Base-by-base conservation (phyloP, 1,284 basidiomycete genomes). In the Pseudomicrostroma phylloplanum region DNA sequence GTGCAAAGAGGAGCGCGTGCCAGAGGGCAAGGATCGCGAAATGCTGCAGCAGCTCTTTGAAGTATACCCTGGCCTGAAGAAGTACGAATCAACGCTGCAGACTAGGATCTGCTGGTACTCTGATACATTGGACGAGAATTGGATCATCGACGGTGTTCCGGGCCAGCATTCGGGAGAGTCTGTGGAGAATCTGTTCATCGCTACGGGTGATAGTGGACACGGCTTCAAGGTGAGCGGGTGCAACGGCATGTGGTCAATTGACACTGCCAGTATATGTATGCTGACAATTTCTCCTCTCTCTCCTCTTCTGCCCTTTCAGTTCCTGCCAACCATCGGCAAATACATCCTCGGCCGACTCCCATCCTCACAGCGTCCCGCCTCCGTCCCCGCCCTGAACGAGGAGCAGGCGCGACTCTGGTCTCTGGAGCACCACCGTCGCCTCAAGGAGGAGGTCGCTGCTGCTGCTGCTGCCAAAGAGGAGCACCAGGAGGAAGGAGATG, bases 31-130 rank as follows among this genome's bases (percentile, higher is more conserved):
- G 39, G 77, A 87, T 1, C 71, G 80, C 39, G 71, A 77, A 43
- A 79, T 92, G 63, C 82, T 89, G 30, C 72, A 79, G 11, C 76
- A 83, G 43, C 78, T 92, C 6, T 73, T 79, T n/a, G 70, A 78
- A 21, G 79, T 89, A 40, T 92, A 88, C 79, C 91, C 91, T 13
- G 84, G 85, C 58, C 83, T 93, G 51, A 87, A 85, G 6, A 78
- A 84, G 55, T n/a, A 13, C 39, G 55, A 4, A 48, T 6, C 39
- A 0, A 87, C 90, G 69, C 79, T 79, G 23, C 81, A 80, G 2
- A 91, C 89, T 7, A 83, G 91, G 58, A 81, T 93, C 66, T 93
- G 91, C 81, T 92, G 90, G 89, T 91, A 81, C 74, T 73, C 74
- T 0, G 80, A 82, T 43, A 80, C 81, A 1, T 73, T 78, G 25